Evolutionary conservation across 2,329 filamentous ascomycete species (phyloP), one percentile per base, ranked within the genome.

Genomic region (Fusarium nurragi): DNA sequence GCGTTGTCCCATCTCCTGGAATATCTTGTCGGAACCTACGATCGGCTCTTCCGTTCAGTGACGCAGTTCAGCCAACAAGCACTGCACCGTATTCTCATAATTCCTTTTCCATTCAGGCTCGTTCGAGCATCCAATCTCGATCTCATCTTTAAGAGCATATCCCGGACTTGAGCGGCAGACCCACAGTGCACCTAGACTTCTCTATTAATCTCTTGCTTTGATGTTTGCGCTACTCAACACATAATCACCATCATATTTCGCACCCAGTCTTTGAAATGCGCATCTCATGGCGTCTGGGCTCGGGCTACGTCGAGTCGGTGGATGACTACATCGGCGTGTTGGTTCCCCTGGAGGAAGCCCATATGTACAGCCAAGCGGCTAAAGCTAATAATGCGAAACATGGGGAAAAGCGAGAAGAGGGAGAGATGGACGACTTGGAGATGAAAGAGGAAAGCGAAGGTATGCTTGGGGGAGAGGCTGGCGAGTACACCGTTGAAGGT

Each of bases 401-500:
- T 54, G 80, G 83, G 56, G 76, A 77, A 46, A 71, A 60, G 34
- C 50, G 43, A 8, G 76, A 76, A 13, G 77, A 78, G 5, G 78
- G 77, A 6, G 77, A 78, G 30, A 75, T 78, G 49, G 78, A 78
- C 28, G 77, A 78, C 12, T 78, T 79, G 6, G 76, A 75, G 37
- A 78, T 58, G 54, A 74, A 74, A 54, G 74, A 77, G 56, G 75
- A 80, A 75, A 71, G 78, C 41, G 75, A 80, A 57, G 81, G 83
- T 12, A 86, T 88, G 82, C 71, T 87, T 55, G 77, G 82, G 70
- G 85, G 82, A 77, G 78, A 78, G 45, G 81, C 79, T 3, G 80
- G 80, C 59, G 85, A 86, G 71, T 87, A 90, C 71, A 92, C 88
- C 37, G 80, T 94, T 52, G 90, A 92, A 66, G 84, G 84, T 6